Conservation (phyloP, 2,329 filamentous ascomycete species). For the Fusarium siculi region DNA sequence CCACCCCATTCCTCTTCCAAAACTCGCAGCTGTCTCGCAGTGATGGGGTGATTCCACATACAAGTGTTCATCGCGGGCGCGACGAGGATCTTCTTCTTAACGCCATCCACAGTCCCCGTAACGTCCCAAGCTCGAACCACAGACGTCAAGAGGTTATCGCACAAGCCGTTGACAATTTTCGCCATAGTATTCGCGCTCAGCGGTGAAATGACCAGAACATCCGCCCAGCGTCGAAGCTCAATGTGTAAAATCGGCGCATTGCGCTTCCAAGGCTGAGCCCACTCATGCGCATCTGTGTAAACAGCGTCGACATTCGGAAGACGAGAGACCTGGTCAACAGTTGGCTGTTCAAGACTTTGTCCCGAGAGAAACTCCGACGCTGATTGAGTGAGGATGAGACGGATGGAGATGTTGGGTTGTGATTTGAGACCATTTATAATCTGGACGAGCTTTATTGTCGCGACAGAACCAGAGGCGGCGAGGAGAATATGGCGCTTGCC, state of each 20-base stretch:
- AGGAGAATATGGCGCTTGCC: constrained; percentile 57
- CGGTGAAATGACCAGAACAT: constrained; percentile 83
- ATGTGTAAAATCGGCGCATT: constrained; percentile 90
- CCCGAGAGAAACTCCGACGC: constrained; percentile 80
- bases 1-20: constrained; percentile 80
- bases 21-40: constrained; percentile 74
- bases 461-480: constrained; percentile 69
- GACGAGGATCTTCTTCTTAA: constrained; percentile 76
- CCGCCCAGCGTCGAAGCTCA: constrained; percentile 81
- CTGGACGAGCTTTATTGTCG: constrained; percentile 83
- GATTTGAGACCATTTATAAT: constrained; percentile 69
- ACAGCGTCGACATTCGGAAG: constrained; percentile 82
- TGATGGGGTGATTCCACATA: constrained; percentile 91
- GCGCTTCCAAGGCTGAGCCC: constrained; percentile 79
- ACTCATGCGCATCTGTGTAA: constrained; percentile 88
- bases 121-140: constrained; percentile 91
- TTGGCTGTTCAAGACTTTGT: constrained; percentile 81
- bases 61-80: constrained; percentile 88
- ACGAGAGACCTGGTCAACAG: constrained; percentile 65
- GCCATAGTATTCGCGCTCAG: constrained; percentile 87
- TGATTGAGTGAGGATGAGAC: constrained; percentile 81
- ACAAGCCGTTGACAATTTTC: constrained; percentile 82
- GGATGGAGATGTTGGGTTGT: constrained; percentile 74
- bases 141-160: constrained; percentile 78
- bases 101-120: constrained; percentile 66